Percentiles rank a stretch among this genome's conserved stretches.
These are phyloP conservation scores for Hymenoscyphus salicellus DNA, from an alignment of 2,329 filamentous ascomycete species.

Conservation along the genomic window DNA sequence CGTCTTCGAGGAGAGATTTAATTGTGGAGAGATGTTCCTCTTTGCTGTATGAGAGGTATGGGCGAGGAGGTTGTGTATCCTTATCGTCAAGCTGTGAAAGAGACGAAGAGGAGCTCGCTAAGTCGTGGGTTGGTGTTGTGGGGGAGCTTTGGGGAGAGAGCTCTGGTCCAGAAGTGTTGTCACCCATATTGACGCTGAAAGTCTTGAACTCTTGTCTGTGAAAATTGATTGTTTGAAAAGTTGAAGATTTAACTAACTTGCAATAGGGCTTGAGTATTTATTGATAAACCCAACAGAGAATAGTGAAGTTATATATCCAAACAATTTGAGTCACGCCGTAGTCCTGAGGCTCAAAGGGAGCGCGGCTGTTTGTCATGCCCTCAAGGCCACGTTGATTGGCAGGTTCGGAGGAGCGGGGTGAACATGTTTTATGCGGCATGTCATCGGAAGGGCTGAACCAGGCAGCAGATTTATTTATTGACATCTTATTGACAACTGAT, in stretches of 20 bases:
- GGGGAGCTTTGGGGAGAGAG: not conserved
- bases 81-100: not conserved
- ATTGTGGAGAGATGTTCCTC: conserved; percentile 12
- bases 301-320: too few species aligned
- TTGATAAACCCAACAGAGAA: too few species aligned
- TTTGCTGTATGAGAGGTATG: conserved; percentile 5
- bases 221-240: too few species aligned
- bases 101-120: not conserved
- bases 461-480: not conserved
- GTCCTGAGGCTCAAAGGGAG: too few species aligned
- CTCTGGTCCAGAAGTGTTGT: not conserved
- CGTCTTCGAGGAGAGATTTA: not conserved
- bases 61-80: not conserved
- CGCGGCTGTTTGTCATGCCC: not conserved
- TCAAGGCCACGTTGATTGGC: not conserved
- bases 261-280: too few species aligned
- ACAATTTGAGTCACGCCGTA: not conserved
- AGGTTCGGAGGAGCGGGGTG: not conserved
- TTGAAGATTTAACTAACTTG: too few species aligned
- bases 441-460: not conserved
- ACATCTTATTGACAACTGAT: not conserved
- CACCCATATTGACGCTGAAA: not conserved
- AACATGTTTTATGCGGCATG: not conserved
- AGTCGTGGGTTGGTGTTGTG: not conserved
- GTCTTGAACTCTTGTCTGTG: too few species aligned